Conservation (phyloP, 768 basidiomycete species). For the Chalciporus piperatus region DNA sequence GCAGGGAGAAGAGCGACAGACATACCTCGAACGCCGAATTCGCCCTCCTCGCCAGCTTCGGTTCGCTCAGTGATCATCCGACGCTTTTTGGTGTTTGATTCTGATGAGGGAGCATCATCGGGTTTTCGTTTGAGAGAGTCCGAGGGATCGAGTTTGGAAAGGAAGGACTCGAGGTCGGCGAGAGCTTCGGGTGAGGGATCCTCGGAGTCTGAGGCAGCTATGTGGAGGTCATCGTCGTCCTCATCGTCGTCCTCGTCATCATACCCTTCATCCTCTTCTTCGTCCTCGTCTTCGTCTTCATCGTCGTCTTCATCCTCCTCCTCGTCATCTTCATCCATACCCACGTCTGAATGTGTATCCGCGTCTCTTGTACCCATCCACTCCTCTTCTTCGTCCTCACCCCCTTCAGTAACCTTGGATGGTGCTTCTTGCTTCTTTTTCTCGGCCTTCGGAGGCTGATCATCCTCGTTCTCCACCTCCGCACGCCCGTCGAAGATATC, state of each 20-base stretch:
- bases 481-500: constrained; percentile 67
- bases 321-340: constrained; percentile 36
- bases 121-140: constrained; percentile 56
- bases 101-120: constrained; percentile 13
- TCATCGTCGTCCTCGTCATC: constrained; percentile 35
- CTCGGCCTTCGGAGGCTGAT: constrained; percentile 9
- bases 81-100: constrained; percentile 47
- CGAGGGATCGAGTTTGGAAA: constrained; percentile 59
- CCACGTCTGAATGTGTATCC: constrained; percentile 26
- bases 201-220: constrained; percentile 47
- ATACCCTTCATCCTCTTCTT: constrained; percentile 35
- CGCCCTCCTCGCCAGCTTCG: constrained; percentile 77
- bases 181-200: constrained; percentile 55
- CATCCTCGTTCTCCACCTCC: constrained; percentile 27
- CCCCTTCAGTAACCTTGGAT: constrained; percentile 56
- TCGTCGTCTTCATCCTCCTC: constrained; percentile 37
- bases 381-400: constrained; percentile 40
- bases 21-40: constrained; percentile 65
- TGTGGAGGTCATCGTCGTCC: constrained; percentile 45
- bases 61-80: constrained; percentile 64
- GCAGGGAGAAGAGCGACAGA: constrained; percentile 5
- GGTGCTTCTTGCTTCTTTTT: constrained; percentile 27
- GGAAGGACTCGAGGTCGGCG: constrained; percentile 67
- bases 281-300: constrained; percentile 36
- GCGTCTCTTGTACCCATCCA: constrained; percentile 13